Evolutionary conservation across 805 yeast genomes (phyloP), one percentile per base, ranked within the genome.

Genomic region (Starmera caribaea): DNA sequence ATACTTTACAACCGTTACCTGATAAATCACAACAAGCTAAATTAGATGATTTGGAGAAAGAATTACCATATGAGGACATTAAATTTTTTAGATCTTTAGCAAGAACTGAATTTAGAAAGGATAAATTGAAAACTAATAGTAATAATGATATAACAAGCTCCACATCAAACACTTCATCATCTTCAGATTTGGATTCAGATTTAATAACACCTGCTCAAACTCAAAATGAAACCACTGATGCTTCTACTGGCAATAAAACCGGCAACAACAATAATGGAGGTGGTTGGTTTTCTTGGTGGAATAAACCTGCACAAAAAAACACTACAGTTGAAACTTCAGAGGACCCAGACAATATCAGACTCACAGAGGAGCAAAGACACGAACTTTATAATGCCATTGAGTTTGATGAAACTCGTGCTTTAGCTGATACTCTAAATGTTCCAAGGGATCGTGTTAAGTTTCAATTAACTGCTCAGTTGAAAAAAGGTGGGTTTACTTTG

Each of bases 301-400:
- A 74, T 43, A 65, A 65, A 30, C 46, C 45, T 14, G 35, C 49
- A 4, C 36, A 57, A 3, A 37, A 44, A 3, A 24, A 53, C 1
- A 43, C 53, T 3, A 51, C 26, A 21, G 26, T 21, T 21, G 26
- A 21, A 21, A 21, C 3, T 9, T 21, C 26, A 2, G 26, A 55
- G 3, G 51, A 62, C 7, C 65, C 67, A 4, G 56, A 63, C 8
- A 63, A 68, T 3, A 55, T 79, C 24, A 65, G 67, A 7, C 73
- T 92, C 57, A 76, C 92, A 0, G 95, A 86, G 12, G 95, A 88
- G 48, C 96, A 92, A 53, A 71, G 85, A 45, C 72, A 86, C 53
- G 98, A 94, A 43, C 66, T 92, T 16, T 89, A 87, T 53, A 95
- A 86, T 44, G 95, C 97, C 0, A 89, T 92, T 46, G 99, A 89